These are phyloP conservation scores for Pilasporangium apinafurcum DNA, from an alignment of 352 stramenopile genomes.

Conservation along the genomic window DNA sequence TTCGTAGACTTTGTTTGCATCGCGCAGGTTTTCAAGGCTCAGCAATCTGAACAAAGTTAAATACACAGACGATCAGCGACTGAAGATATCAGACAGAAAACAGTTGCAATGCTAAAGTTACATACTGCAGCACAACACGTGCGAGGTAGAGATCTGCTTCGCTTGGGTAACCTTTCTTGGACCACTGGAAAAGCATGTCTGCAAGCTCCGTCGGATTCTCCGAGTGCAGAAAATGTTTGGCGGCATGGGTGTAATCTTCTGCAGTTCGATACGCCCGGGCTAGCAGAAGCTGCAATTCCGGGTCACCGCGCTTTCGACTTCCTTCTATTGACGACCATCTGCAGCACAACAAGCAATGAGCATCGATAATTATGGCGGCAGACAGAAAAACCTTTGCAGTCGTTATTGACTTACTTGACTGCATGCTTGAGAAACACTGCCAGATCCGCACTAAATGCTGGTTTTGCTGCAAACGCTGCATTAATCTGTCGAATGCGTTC, in stretches of 20 bases:
- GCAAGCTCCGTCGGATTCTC: conserved; percentile 69
- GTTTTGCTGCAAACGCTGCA: conserved; percentile 50
- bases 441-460: conserved; percentile 63
- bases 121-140: conserved; percentile 72
- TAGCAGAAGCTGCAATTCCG: conserved; percentile 69
- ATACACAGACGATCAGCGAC: background rate
- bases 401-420: conserved; percentile 48
- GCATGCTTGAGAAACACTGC: conserved; percentile 68
- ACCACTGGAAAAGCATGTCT: conserved; percentile 70
- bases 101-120: conserved; percentile 2
- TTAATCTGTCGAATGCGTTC: conserved; percentile 58
- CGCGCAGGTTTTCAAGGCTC: conserved; percentile 81
- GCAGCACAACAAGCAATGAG: background rate
- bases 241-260: conserved; percentile 53
- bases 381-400: background rate
- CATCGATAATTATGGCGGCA: background rate
- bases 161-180: conserved; percentile 63
- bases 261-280: conserved; percentile 39
- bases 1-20: conserved; percentile 78
- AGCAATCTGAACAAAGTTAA: conserved; percentile 35
- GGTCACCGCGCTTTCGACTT: conserved; percentile 66
- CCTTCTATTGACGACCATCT: conserved; percentile 68
- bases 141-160: conserved; percentile 78
- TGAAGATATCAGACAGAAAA: background rate
- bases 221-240: conserved; percentile 78